Evolutionary conservation across 1,284 basidiomycete species (phyloP), one percentile per base, ranked within the genome.

Genomic region (Cutaneotrichosporon mucoides): DNA sequence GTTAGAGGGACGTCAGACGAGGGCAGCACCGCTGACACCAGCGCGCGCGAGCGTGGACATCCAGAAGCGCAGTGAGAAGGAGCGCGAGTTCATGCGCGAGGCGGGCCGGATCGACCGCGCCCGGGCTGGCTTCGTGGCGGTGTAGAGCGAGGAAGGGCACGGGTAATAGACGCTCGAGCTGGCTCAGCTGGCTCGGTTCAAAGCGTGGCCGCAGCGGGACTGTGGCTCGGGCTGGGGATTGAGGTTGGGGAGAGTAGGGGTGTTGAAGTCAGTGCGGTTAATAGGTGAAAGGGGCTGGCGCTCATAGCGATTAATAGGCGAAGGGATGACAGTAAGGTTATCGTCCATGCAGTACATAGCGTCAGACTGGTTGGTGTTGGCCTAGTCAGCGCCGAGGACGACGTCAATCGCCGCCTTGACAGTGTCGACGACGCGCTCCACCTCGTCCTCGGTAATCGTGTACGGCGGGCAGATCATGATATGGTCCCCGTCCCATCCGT

Each of bases 381-480:
- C 10, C 33, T 48, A 48, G 40, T 53, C 55, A 5, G 13, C n/a
- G 33, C 34, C 24, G 24, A 64, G 46, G 15, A 61, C 66, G 0
- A 60, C 56, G 46, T 60, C 53, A 34, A 72, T 55, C 2, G 66
- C 65, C 2, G 52, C 50, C 10, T 60, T 64, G 33, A 75, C 52
- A 36, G 57, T 56, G 11, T 50, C 44, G 47, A 65, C 60, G 15
- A 61, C 12, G 47, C 43, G 44, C 8, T 53, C 51, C 3, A 75
- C 50, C 65, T 75, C 69, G 3, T 60, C 63, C 15, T 62, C 62
- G 33, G 68, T 62, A 38, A 75, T 67, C 5, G 65, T 73, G 55
- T 68, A 68, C 9, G 73, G 72, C 7, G 73, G 73, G 37, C 68
- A 67, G 48, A 75, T 58, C 52, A 75, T 61, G 55, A 75, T 64